Evolutionary conservation across 768 basidiomycete species (phyloP), one percentile per base, ranked within the genome.

Genomic region (Holtermannia corniformis): DNA sequence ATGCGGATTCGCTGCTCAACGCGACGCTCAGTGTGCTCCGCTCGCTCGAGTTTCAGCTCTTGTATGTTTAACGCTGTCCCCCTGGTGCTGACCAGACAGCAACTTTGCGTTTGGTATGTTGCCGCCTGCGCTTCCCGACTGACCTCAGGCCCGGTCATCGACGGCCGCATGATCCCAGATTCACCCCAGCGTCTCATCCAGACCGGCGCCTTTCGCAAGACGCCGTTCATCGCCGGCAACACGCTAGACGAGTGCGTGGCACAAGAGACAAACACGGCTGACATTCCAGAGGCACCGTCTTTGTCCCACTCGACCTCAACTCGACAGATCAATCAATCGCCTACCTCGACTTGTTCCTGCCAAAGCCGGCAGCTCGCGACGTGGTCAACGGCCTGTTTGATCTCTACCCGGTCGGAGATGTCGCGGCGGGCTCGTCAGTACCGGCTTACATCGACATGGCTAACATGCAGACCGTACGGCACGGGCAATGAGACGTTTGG

Each of bases 181-280:
- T 63, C 61, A 10, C 70, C 70, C 13, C 58, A 63, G 25, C 49
- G 49, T 5, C 47, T 70, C 19, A 37, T 72, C 27, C 51, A 51
- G 16, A 19, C 59, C 21, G 70, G 70, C 24, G 47, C 56, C 37
- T 70, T 69, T 49, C 60, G 59, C 1, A 54, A 59, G 21, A 61
- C 59, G 26, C 66, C 70, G 14, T 68, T 65, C 59, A 72, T 72
- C 44, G 54, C 59, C 23, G 70, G 70, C 16, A 68, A 69, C 52
- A 54, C 49, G 55, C 51, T 59, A 24, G 70, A 72, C 47, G 70
- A 72, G 65, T 69, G 51, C 51, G 67, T 67, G 40, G 3, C 11
- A 11, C 5, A 28, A 20, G 13, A 47, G 24, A n/a, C n/a, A n/a
- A n/a, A 32, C 28, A n/a, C 28, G 5, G 46, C 5, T 20, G 14